These are phyloP conservation scores for Endocalyx cinctus DNA, from an alignment of 2,329 filamentous ascomycete genomes.

Conservation along the genomic window DNA sequence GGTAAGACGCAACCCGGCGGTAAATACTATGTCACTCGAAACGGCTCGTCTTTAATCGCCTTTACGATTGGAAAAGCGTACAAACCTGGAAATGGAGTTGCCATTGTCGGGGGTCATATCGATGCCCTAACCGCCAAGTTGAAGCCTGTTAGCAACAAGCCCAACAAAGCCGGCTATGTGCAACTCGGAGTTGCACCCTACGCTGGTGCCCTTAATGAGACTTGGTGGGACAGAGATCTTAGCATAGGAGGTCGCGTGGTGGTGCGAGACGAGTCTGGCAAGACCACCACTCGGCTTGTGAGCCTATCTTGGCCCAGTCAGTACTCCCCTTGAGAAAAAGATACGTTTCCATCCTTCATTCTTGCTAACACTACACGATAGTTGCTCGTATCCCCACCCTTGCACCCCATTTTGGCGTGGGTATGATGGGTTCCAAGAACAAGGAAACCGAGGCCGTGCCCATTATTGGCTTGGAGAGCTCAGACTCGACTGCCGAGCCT, in stretches of 20 bases:
- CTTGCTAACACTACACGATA: constrained; percentile 22
- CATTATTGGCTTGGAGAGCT: constrained; percentile 82
- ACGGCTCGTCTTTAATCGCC: constrained; percentile 79
- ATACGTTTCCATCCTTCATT: too few species aligned
- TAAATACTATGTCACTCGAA: constrained; percentile 85
- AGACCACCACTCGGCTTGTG: constrained; percentile 76
- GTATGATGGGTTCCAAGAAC: constrained; percentile 65
- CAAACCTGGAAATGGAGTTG: constrained; percentile 77
- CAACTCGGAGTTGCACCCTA: constrained; percentile 93
- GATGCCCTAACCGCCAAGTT: constrained; percentile 86
- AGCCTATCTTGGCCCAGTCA: constrained; percentile 84
- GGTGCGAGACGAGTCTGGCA: constrained; percentile 70
- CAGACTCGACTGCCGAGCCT: constrained; percentile 44
- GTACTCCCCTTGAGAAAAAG: constrained; percentile 11
- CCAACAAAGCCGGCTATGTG: constrained; percentile 78
- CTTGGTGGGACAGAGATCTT: constrained; percentile 97
- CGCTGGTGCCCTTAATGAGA: constrained; percentile 78
- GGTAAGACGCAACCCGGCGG: constrained; percentile 69
- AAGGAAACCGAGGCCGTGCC: constrained; percentile 91
- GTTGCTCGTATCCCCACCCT: constrained; percentile 87
- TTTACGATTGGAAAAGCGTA: constrained; percentile 81
- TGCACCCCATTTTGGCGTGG: constrained; percentile 87
- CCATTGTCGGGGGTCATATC: constrained; percentile 86
- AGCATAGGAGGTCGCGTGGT: constrained; percentile 86
- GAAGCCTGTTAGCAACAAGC: constrained; percentile 84